Percentiles rank a stretch among this genome's conserved stretches.
Evolutionary conservation across 2,329 filamentous ascomycete genomes (phyloP).

Genomic region (Fusarium sarcochroum): DNA sequence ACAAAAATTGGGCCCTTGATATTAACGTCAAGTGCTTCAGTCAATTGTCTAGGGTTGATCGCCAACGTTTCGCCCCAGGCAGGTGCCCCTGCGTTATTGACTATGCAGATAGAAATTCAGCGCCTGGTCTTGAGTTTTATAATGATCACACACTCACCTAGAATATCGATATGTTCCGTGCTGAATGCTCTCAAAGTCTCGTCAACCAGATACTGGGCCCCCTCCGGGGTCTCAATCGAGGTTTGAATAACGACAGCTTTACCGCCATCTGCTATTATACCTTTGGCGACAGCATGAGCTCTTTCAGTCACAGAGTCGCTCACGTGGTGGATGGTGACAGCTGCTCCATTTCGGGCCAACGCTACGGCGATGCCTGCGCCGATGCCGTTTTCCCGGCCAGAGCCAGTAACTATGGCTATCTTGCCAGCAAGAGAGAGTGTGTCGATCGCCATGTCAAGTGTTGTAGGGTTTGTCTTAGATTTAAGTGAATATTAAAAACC

Average conservation of each 20-base stretch:
- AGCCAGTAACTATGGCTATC: conserved; percentile 61
- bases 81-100: conserved; percentile 56
- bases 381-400: conserved; percentile 59
- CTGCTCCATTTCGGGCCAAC: conserved; percentile 58
- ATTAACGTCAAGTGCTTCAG: conserved; percentile 52
- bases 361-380: conserved; percentile 58
- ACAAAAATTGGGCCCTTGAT: conserved; percentile 54
- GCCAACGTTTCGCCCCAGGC: conserved; percentile 28
- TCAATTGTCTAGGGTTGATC: conserved; percentile 44
- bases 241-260: conserved; percentile 52
- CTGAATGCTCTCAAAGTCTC: conserved; percentile 54
- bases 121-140: background rate
- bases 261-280: conserved; percentile 49
- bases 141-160: conserved; percentile 46
- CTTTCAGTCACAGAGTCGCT: conserved; percentile 51
- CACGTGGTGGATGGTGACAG: conserved; percentile 57
- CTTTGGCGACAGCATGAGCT: conserved; percentile 52
- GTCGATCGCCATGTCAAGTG: conserved; percentile 49
- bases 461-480: background rate
- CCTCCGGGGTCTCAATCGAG: conserved; percentile 51
- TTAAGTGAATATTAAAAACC: background rate
- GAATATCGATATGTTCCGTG: conserved; percentile 57
- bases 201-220: conserved; percentile 50
- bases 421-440: conserved; percentile 58
- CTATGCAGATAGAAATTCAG: conserved; percentile 26